Evolutionary conservation across 495 filamentous ascomycete genomes (phyloP), one percentile per base, ranked within the genome.

Genomic region (Mytilinidion resinicola): DNA sequence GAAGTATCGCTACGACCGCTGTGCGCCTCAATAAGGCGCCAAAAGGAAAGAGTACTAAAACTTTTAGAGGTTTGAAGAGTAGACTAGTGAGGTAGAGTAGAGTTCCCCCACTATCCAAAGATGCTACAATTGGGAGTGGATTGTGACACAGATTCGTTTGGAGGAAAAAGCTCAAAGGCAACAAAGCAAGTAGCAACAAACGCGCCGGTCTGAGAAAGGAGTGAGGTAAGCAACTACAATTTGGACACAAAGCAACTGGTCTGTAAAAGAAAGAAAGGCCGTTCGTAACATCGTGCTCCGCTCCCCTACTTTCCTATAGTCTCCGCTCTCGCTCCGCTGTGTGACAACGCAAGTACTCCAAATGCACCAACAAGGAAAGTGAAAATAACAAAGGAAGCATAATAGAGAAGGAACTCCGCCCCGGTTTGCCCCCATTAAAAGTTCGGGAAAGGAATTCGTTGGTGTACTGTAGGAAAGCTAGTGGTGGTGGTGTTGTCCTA

Each of bases 291-390:
- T 49, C 46, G 14, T 49, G 25, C 25, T 30, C 25, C 25, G 25
- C 25, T n/a, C 25, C 25, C 25, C 46, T 49, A 9, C 46, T 30
- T 25, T 25, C 46, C 17, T 17, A 25, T 4, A 49, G 21, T 49
- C 46, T 49, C 46, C 12, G 19, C 46, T 49, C 25, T 30, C 25
- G 25, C 25, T 30, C 25, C 25, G 6, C 25, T 25, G 12, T n/a
- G 21, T 9, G 46, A 49, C 17, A 49, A 49, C 21, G 46, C 46
- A 49, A 49, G 33, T 49, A 49, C 46, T 49, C 46, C 46, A 49
- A 49, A 49, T 48, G 19, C 46, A 19, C 46, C 15, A 30, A 14
- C 46, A 30, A 2, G 8, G 46, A 49, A 33, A 30, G 2, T 3
- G 25, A 30, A 30, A 30, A 30, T 20, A 49, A 30, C 15, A 49